Base-by-base conservation (phyloP, 148 eudicot genomes). In the Rhododendron kiyosumense region DNA sequence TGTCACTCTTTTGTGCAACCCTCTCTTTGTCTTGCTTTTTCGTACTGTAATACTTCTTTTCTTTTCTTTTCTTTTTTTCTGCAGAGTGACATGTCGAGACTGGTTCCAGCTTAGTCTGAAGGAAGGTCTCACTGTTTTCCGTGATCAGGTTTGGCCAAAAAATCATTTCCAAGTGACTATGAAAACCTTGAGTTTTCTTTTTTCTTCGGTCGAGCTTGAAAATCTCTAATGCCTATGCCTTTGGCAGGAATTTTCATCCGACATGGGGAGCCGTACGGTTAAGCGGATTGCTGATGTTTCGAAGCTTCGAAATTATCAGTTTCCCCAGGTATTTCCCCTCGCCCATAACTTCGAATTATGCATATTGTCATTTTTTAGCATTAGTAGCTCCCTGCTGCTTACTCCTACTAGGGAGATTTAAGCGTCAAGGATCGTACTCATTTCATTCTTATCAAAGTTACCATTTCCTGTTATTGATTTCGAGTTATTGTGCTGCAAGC, bases 51-150 rank as follows among this genome's bases (percentile, higher is more conserved):
- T 78, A 82, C 59, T 49, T 61, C 59, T 49, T 61, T 15, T 52
- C 67, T 65, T 61, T 15, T 52, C 67, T 65, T 79, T 46, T 46
- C 41, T 46, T 79, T 46, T 46, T 34, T 46, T 59, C 78, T 43
- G 87, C 92, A 97, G 99, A 91, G 99, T 97, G 43, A 97, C 99
- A 67, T 97, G 99, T 85, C 96, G 99, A 15, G 99, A 97, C 85
- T 97, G 99, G 99, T 97, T 97, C 88, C 99, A 97, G 90, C 95
- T 97, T 84, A 97, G 99, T 86, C 92, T 97, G 82, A 97, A 97
- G 93, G 99, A 97, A 90, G 99, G 99, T 88, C 93, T 97, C 78
- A 97, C 99, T 89, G 98, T 97, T 81, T 97, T 97, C 91, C 99
- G 99, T 81, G 99, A 97, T 92, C 99, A 97, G 94, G 98, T 97